Conservation (phyloP, 768 basidiomycete genomes). For the Pholiota microspora region DNA sequence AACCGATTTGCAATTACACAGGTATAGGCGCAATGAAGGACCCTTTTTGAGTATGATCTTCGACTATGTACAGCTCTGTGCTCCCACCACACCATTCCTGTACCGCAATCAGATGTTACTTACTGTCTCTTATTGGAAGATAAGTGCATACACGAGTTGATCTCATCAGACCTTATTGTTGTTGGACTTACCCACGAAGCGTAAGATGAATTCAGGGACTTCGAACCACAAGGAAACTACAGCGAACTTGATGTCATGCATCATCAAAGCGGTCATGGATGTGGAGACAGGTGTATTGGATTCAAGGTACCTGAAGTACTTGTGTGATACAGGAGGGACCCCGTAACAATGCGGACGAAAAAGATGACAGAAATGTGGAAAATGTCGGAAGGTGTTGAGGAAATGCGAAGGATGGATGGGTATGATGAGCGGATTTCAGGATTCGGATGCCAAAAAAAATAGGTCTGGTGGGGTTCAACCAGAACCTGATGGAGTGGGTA, state of each 20-base stretch:
- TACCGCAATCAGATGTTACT: constrained; percentile 6
- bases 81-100: not conserved
- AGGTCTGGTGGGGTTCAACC: constrained; percentile 26
- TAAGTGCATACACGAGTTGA: constrained; percentile 7
- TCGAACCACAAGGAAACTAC: constrained; percentile 2
- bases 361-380: constrained; percentile 13
- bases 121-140: constrained; percentile 7
- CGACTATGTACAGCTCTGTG: not conserved
- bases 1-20: not conserved
- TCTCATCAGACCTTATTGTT: constrained; percentile 6
- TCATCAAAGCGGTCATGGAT: constrained; percentile 6
- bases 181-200: constrained; percentile 14
- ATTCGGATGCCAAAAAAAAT: constrained; percentile 26
- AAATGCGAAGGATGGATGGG: not conserved
- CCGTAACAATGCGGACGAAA: constrained; percentile 27
- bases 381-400: constrained; percentile 2
- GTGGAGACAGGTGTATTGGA: constrained; percentile 18
- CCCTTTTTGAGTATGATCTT: not conserved
- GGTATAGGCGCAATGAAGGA: not conserved
- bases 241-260: constrained; percentile 6
- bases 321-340: constrained; percentile 18
- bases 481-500: constrained; percentile 33
- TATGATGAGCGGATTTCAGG: not conserved
- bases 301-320: constrained; percentile 18
- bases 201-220: constrained; percentile 11